Evolutionary conservation across 106 monocot species (phyloP).

Genomic region (Dendrobium nobile): DNA sequence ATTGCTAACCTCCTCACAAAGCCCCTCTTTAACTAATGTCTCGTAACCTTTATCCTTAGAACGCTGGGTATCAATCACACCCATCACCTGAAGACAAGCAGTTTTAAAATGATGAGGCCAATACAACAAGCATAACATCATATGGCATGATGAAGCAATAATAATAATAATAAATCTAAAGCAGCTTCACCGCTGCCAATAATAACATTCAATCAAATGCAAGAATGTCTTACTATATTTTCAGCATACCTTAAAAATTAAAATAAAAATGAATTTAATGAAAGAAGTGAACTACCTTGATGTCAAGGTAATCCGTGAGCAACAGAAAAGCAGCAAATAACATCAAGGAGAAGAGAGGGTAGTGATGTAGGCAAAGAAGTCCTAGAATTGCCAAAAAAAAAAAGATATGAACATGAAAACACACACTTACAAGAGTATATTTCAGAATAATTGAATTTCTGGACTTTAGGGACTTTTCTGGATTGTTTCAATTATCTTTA

Average conservation of each 20-base stretch:
- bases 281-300: neutral
- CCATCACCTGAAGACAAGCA: constrained; percentile 52
- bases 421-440: neutral
- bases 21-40: constrained; percentile 86
- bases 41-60: constrained; percentile 84
- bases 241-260: neutral
- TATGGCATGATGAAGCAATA: neutral
- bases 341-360: neutral
- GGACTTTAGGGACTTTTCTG: neutral
- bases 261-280: neutral
- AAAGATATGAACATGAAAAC: neutral
- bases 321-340: neutral
- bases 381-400: neutral
- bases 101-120: neutral
- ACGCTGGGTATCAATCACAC: constrained; percentile 77
- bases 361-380: neutral
- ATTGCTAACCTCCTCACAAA: constrained; percentile 81
- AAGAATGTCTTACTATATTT: neutral
- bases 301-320: neutral
- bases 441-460: neutral
- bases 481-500: neutral
- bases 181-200: neutral
- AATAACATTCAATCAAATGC: neutral
- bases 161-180: neutral
- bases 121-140: neutral